Percentiles rank a stretch among this genome's conserved stretches.
These are phyloP conservation scores for Yarrowia deformans DNA, from an alignment of 805 yeast species.

Conservation along the genomic window DNA sequence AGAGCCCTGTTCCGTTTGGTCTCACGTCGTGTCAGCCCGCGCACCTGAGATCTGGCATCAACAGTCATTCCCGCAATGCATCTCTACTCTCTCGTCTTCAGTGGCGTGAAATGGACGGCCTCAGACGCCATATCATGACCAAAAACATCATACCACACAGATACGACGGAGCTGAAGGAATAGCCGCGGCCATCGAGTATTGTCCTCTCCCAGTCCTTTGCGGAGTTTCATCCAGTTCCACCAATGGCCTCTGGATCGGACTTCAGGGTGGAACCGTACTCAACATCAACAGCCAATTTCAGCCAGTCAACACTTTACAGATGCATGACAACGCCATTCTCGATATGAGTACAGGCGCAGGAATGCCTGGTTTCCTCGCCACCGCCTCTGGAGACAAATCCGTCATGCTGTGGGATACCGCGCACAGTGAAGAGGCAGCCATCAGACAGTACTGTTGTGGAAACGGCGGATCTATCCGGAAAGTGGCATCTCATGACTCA, in stretches of 20 bases:
- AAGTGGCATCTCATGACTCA: slow-evolving; percentile 2
- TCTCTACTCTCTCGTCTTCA: slow-evolving; percentile 19
- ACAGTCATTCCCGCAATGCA: slow-evolving; percentile 2
- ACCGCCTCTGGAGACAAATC: slow-evolving; percentile 34
- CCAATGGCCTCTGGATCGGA: slow-evolving; percentile 9
- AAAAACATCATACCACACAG: background rate
- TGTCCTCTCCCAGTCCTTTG: slow-evolving; percentile 5
- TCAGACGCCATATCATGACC: background rate
- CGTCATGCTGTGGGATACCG: slow-evolving; percentile 19
- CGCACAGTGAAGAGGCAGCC: background rate
- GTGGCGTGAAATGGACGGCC: slow-evolving; percentile 27
- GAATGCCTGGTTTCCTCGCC: background rate
- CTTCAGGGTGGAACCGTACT: slow-evolving; percentile 6
- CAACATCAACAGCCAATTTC: background rate
- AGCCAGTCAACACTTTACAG: background rate
- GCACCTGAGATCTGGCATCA: slow-evolving; percentile 18
- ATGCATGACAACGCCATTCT: slow-evolving; percentile 27
- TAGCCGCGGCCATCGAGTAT: background rate
- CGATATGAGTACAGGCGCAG: background rate
- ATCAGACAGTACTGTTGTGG: slow-evolving; percentile 5
- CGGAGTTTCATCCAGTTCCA: slow-evolving; percentile 3
- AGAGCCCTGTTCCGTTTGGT: slow-evolving; percentile 21
- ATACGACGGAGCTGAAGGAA: background rate
- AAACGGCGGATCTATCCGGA: slow-evolving; percentile 11
- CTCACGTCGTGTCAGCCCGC: background rate